Evolutionary conservation across 768 basidiomycete species (phyloP), one percentile per base, ranked within the genome.

Genomic region (Collybia nuda): DNA sequence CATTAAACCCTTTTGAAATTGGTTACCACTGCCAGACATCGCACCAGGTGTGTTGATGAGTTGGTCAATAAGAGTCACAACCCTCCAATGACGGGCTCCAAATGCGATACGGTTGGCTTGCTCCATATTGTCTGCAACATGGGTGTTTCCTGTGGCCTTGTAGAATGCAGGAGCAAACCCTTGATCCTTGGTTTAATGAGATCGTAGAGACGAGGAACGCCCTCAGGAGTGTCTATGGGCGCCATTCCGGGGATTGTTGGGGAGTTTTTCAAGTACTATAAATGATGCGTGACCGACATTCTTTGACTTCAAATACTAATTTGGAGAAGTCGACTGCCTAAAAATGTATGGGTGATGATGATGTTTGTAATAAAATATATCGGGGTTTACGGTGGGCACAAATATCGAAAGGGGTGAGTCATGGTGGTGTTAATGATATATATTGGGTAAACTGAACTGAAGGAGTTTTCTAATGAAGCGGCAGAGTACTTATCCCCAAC

Each of bases 91-190:
- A 52, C 72, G 79, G 12, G 65, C 56, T 18, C 78, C 77, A 17
- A 85, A 98, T 0, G 95, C 96, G 57, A 98, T 92, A 21, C 93
- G 84, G 63, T 96, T 96, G 0, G 95, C 96, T 62, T 98, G 94
- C 2, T 91, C 92, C 53, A 98, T 81, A 61, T 93, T 81, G n/a
- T 85, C 74, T 0, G 91, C 94, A 18, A 98, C 97, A 3, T 98
- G 80, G 0, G 95, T 98, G 64, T 96, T 86, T 12, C 79, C 72
- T 2, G 96, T 66, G 0, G 85, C 92, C 65, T 97, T 97, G 68
- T 82, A 93, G 72, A 98, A 98, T 0, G 91, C 93, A 0, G 91
- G 80, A 0, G 89, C 84, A 60, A 93, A 95, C 22, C 74, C 80
- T 5, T 81, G 63, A 5, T 96, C 89, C 60, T 93, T 96, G n/a